Conservation (phyloP, 306 rosid species). For the Dicorynia guianensis region DNA sequence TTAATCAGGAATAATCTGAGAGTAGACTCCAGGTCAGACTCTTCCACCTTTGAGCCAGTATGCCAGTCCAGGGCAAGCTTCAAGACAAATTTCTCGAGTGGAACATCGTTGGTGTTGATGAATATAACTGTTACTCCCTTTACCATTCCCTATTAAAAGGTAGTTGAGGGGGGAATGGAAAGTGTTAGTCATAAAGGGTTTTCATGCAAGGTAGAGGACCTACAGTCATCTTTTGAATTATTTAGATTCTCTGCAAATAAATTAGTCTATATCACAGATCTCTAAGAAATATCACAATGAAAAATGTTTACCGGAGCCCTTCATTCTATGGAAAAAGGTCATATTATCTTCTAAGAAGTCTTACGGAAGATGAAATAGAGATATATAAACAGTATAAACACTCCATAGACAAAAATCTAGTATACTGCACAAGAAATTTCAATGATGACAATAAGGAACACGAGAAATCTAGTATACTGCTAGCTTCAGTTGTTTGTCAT, state of each 20-base stretch:
- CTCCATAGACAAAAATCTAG: too few species aligned
- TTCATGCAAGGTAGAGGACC: constrained; percentile 5
- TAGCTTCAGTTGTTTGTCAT: not conserved
- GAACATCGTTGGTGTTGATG: constrained; percentile 56
- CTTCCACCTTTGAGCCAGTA: constrained; percentile 63
- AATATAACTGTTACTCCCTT: constrained; percentile 83
- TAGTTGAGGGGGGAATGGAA: constrained; percentile 17
- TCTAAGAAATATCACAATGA: constrained; percentile 9
- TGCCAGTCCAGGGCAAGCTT: constrained; percentile 69
- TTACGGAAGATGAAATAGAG: constrained; percentile 1
- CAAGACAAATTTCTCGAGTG: constrained; percentile 77
- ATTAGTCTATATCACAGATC: constrained; percentile 20
- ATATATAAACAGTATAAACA: not conserved
- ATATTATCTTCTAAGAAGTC: constrained; percentile 4
- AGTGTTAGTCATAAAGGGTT: not conserved
- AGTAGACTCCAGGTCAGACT: constrained; percentile 74
- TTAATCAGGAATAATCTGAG: constrained; percentile 82
- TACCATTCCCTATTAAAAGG: constrained; percentile 69
- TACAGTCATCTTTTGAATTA: constrained; percentile 1
- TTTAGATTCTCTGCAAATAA: constrained; percentile 19
- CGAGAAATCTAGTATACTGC: not conserved
- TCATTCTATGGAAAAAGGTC: not conserved
- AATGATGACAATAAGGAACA: constrained; percentile 16
- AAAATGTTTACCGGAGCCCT: constrained; percentile 1
- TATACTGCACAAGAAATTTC: too few species aligned